These are phyloP conservation scores for Hansenula sp. DNA, from an alignment of 1,139 yeast genomes.

Conservation along the genomic window DNA sequence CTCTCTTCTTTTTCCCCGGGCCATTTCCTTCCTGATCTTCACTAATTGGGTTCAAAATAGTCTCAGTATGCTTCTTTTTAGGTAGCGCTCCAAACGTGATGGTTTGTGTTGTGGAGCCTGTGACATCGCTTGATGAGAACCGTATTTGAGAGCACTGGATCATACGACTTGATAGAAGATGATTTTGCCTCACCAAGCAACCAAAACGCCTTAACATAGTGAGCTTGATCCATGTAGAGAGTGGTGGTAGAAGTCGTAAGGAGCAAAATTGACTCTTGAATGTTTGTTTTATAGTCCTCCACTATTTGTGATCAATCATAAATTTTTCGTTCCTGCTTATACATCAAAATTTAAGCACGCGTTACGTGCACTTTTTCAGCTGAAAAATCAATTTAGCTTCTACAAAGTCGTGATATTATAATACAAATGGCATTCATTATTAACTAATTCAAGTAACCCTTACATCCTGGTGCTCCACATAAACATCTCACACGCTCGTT, in stretches of 20 bases:
- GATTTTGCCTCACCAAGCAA: no score
- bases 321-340: background rate
- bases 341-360: no score
- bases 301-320: background rate
- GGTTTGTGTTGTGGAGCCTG: background rate
- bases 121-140: background rate
- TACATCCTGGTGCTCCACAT: slow-evolving; percentile 94
- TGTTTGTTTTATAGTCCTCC: no score
- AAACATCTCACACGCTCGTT: slow-evolving; percentile 87
- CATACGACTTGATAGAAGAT: no score
- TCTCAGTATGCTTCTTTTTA: no score
- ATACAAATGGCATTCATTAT: background rate
- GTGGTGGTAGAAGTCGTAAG: no score
- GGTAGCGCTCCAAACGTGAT: background rate
- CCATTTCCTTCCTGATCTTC: no score
- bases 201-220: no score
- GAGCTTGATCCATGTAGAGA: no score
- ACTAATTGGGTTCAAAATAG: no score
- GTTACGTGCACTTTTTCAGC: background rate
- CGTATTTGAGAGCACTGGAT: background rate
- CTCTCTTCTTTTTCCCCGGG: background rate
- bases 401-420: background rate
- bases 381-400: background rate
- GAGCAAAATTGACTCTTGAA: no score
- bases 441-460: slow-evolving; percentile 74